Percentiles rank a stretch among this genome's conserved stretches.
Conservation (phyloP, 1,284 basidiomycete species). For the Pseudozyma pruni region DNA sequence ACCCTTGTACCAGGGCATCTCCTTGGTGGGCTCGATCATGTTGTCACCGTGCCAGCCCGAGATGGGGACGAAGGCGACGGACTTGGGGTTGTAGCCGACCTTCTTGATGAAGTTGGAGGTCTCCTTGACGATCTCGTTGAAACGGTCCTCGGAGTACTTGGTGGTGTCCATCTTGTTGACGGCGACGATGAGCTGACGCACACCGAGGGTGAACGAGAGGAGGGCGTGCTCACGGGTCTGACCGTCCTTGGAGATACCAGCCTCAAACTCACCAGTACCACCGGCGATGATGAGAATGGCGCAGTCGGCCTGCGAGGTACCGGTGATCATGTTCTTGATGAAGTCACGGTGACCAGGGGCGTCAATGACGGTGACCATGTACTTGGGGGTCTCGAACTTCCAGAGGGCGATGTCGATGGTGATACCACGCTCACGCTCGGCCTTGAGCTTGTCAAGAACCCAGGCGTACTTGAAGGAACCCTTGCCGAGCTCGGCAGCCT, state of each 20-base stretch:
- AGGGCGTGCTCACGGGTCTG: constrained; percentile 99
- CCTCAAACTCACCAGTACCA: constrained; percentile 99
- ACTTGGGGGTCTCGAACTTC: constrained; percentile 69
- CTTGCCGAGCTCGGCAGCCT: constrained; percentile 99
- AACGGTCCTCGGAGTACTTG: constrained; percentile 99
- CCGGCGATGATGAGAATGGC: constrained; percentile 99
- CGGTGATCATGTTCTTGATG: constrained; percentile 84
- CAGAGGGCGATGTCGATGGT: constrained; percentile 94
- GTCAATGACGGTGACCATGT: constrained; percentile 82
- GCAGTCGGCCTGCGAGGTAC: constrained; percentile 99
- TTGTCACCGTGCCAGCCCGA: constrained; percentile 99
- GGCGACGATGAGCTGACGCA: constrained; percentile 99
- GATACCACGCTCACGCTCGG: constrained; percentile 98
- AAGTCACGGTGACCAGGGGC: constrained; percentile 99
- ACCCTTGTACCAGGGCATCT: constrained; percentile 99
- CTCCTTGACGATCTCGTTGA: constrained; percentile 99
- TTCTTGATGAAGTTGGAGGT: constrained; percentile 99
- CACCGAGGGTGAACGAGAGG: constrained; percentile 99
- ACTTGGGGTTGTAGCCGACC: constrained; percentile 99
- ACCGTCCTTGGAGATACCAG: constrained; percentile 99
- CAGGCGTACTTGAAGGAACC: constrained; percentile 97
- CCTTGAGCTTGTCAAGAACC: constrained; percentile 99
- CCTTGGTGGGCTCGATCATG: constrained; percentile 87
- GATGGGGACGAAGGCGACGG: constrained; percentile 98
- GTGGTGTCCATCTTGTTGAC: constrained; percentile 99